phyloP scores from a whole-genome alignment of 2,329 filamentous ascomycete genomes.

The Trichoderma sp. region DNA sequence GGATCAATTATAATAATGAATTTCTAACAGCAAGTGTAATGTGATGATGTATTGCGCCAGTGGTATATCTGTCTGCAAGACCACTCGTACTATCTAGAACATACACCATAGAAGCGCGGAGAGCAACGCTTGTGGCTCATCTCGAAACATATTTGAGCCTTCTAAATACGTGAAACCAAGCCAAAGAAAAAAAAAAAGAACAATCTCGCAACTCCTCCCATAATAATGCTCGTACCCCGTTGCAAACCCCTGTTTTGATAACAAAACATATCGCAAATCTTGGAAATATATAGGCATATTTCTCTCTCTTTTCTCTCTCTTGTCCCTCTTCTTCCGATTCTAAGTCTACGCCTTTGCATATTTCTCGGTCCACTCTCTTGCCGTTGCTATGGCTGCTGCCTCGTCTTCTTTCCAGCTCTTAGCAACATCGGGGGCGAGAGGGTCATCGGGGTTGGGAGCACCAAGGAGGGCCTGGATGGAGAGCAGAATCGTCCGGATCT shows the following conservation, averaged over 20 bases:
- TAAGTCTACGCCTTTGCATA: conserved; percentile 59
- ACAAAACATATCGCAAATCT: conserved; percentile 6
- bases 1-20: conserved; percentile 6
- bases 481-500: conserved; percentile 97
- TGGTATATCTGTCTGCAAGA: neutral
- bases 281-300: conserved; percentile 12
- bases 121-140: neutral
- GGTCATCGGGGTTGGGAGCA: conserved; percentile 95
- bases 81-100: conserved; percentile 13
- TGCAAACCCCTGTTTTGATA: conserved; percentile 2
- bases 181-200: neutral
- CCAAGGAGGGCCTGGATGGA: conserved; percentile 96
- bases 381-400: conserved; percentile 85
- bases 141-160: conserved; percentile 16
- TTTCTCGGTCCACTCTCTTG: conserved; percentile 84
- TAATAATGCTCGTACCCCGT: conserved; percentile 24
- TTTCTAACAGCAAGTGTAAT: neutral
- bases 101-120: neutral
- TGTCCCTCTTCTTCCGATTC: neutral
- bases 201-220: conserved; percentile 24
- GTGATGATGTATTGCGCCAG: neutral
- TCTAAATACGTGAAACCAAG: conserved; percentile 21
- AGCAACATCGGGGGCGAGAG: conserved; percentile 95
- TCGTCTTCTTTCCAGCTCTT: conserved; percentile 98
- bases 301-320: conserved; percentile 3